A percentile compares a stretch with the other conserved stretches of the same genome.
phyloP scores from a whole-genome alignment of 2,329 filamentous ascomycete species.

The Clarireedia monteithiana region DNA sequence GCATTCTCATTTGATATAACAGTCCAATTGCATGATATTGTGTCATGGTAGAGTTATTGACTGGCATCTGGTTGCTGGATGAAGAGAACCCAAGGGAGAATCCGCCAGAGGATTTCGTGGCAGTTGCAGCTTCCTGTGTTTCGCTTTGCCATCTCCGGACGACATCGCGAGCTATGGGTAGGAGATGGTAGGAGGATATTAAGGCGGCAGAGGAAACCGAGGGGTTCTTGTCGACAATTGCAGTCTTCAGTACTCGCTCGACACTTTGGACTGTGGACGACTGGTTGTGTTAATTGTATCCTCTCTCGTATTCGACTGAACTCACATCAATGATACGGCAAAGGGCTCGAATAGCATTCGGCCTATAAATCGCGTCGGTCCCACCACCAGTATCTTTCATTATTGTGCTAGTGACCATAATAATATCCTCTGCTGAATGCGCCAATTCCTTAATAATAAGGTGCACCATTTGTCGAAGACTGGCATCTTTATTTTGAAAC shows the following conservation, averaged over 20 bases:
- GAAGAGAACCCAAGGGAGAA: slow-evolving; percentile 91
- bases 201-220: slow-evolving; percentile 94
- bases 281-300: slow-evolving; percentile 37
- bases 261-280: slow-evolving; percentile 95
- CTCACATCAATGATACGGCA: slow-evolving; percentile 94
- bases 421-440: slow-evolving; percentile 92
- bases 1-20: slow-evolving; percentile 93
- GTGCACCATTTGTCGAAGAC: slow-evolving; percentile 97
- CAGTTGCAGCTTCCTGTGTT: slow-evolving; percentile 91
- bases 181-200: slow-evolving; percentile 94
- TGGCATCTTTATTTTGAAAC: slow-evolving; percentile 99
- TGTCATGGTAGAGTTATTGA: slow-evolving; percentile 93
- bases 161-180: slow-evolving; percentile 91
- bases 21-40: slow-evolving; percentile 98
- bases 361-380: slow-evolving; percentile 87
- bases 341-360: slow-evolving; percentile 90
- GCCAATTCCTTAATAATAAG: slow-evolving; percentile 96
- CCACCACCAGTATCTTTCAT: slow-evolving; percentile 99
- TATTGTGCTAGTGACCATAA: slow-evolving; percentile 98
- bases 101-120: slow-evolving; percentile 77
- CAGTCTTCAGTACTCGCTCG: slow-evolving; percentile 97
- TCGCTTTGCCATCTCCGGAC: slow-evolving; percentile 98
- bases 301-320: slow-evolving; percentile 15
- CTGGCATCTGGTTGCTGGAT: slow-evolving; percentile 62
- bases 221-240: slow-evolving; percentile 97